Evolutionary conservation across 2,329 filamentous ascomycete species (phyloP).

Genomic region (Aspergillus pseudotamarii): DNA sequence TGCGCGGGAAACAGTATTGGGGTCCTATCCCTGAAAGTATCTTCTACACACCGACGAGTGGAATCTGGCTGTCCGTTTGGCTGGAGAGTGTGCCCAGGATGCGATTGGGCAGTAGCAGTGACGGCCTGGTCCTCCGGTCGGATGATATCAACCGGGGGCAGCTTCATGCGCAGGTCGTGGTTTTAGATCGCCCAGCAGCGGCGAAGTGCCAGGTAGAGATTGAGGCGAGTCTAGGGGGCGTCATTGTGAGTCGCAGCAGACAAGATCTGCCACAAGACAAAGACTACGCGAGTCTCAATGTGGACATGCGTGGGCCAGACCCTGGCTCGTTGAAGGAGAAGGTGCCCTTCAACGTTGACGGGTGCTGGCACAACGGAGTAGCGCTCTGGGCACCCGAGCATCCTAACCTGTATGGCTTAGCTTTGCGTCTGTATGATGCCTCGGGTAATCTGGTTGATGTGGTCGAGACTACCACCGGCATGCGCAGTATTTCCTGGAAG

Average conservation of each 20-base stretch:
- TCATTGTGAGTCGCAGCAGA: conserved; percentile 49
- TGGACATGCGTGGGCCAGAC: conserved; percentile 53
- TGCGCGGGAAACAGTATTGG: conserved; percentile 70
- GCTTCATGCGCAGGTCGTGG: conserved; percentile 55
- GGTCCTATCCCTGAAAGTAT: conserved; percentile 57
- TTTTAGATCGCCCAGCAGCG: conserved; percentile 42
- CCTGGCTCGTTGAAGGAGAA: conserved; percentile 25
- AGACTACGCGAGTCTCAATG: conserved; percentile 51
- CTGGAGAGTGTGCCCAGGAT: conserved; percentile 57
- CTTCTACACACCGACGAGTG: conserved; percentile 71
- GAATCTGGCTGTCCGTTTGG: conserved; percentile 78
- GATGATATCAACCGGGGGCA: conserved; percentile 55
- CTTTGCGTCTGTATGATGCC: conserved; percentile 54
- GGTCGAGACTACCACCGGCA: conserved; percentile 61
- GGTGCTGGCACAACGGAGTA: conserved; percentile 57
- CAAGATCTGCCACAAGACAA: conserved; percentile 54
- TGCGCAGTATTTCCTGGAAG: conserved; percentile 64
- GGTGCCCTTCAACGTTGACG: conserved; percentile 48
- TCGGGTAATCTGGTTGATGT: conserved; percentile 47
- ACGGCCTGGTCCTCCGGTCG: conserved; percentile 62
- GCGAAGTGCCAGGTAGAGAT: conserved; percentile 55
- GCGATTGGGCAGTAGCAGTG: conserved; percentile 60
- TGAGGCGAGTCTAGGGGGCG: conserved; percentile 55
- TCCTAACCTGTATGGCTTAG: conserved; percentile 66
- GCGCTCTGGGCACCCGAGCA: conserved; percentile 69